Conservation (phyloP, 768 basidiomycete species). For the Leccinum broughii region DNA sequence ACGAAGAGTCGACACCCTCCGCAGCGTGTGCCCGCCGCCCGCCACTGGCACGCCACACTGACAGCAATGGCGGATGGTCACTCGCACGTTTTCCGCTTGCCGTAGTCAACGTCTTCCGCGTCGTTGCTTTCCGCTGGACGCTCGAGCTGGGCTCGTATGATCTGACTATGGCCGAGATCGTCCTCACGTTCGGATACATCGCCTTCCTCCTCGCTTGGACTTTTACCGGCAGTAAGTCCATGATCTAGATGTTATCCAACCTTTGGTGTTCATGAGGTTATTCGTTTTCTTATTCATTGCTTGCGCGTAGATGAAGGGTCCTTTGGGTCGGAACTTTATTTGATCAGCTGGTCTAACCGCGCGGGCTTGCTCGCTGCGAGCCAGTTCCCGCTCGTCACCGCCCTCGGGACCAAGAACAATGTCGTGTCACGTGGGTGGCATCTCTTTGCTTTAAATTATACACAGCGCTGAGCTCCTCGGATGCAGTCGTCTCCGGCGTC, state of each 20-base stretch:
- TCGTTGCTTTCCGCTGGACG: constrained; percentile 50
- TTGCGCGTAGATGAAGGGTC: constrained; percentile 4
- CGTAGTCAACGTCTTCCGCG: constrained; percentile 44
- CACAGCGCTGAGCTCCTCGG: neutral
- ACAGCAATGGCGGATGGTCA: constrained; percentile 36
- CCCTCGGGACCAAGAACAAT: constrained; percentile 52
- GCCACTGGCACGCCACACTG: neutral
- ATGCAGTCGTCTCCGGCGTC: constrained; percentile 30
- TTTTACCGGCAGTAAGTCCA: constrained; percentile 46
- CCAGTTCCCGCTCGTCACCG: constrained; percentile 46
- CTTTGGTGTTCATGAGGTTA: neutral
- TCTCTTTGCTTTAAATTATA: too few relatives aligned
- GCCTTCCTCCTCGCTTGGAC: constrained; percentile 44
- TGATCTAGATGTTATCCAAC: neutral
- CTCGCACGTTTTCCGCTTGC: constrained; percentile 40
- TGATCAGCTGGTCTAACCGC: constrained; percentile 30
- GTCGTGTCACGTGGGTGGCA: constrained; percentile 37
- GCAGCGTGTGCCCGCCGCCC: neutral
- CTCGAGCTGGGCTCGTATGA: constrained; percentile 44
- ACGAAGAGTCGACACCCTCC: neutral
- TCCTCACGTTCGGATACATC: constrained; percentile 49
- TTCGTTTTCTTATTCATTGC: neutral
- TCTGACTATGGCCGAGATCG: constrained; percentile 44
- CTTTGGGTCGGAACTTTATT: constrained; percentile 10
- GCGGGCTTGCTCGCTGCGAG: constrained; percentile 33